Conservation (phyloP, 2,329 filamentous ascomycete species). For the Dothidotthia symphoricarpi region DNA sequence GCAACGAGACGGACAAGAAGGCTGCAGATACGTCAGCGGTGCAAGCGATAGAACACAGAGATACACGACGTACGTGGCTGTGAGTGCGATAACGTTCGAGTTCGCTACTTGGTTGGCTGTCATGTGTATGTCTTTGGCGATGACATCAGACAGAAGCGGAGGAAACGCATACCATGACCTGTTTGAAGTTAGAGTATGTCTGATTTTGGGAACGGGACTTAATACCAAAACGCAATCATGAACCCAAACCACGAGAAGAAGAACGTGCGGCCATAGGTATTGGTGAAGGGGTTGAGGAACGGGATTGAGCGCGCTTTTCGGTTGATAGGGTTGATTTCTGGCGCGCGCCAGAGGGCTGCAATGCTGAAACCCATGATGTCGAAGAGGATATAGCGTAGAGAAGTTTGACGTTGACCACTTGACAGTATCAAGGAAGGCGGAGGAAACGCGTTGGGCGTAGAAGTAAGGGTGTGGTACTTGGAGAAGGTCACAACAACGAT, state of each 20-base stretch:
- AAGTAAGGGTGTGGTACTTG: too few species aligned
- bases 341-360: conserved; percentile 44
- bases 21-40: conserved; percentile 6
- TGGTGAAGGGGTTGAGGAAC: conserved; percentile 67
- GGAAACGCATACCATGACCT: conserved; percentile 23
- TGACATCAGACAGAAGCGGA: conserved; percentile 52
- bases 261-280: conserved; percentile 79
- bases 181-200: neutral
- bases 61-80: conserved; percentile 20
- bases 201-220: conserved; percentile 33
- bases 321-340: conserved; percentile 77
- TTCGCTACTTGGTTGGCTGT: conserved; percentile 71
- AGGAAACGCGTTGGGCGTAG: too few species aligned
- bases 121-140: conserved; percentile 71
- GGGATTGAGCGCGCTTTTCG: conserved; percentile 77
- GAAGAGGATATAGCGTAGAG: neutral
- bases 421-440: too few species aligned
- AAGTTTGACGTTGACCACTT: too few species aligned
- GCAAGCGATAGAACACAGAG: neutral
- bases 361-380: conserved; percentile 15
- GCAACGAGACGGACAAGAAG: conserved; percentile 73
- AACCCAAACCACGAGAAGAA: conserved; percentile 86
- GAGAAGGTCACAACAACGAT: too few species aligned
- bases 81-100: conserved; percentile 80
- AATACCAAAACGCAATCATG: conserved; percentile 84